A percentile compares a stretch with the other conserved stretches of the same genome.
These are phyloP conservation scores for Phanerodontia chrysosporium DNA, from an alignment of 768 basidiomycete species.

Conservation along the genomic window DNA sequence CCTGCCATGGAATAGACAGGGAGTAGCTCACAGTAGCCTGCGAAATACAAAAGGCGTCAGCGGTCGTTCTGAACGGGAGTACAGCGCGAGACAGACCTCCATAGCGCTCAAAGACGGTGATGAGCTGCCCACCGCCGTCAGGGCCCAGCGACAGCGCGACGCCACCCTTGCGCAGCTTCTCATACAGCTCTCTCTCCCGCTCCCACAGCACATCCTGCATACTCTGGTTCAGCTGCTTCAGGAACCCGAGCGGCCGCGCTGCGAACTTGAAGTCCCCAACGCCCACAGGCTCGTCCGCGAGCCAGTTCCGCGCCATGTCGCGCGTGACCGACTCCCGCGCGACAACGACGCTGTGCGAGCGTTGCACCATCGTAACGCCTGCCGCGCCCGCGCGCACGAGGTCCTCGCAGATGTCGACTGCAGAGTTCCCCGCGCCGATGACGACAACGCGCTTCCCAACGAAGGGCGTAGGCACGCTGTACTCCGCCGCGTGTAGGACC, in stretches of 20 bases:
- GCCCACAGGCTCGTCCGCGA: constrained; percentile 18
- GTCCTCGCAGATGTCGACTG: constrained; percentile 37
- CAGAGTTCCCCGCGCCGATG: constrained; percentile 37
- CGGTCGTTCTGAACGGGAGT: not conserved
- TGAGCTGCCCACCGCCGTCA: constrained; percentile 28
- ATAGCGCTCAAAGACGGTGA: constrained; percentile 26
- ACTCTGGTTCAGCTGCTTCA: constrained; percentile 16
- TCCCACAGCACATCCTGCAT: constrained; percentile 20
- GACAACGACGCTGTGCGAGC: constrained; percentile 34
- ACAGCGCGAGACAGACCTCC: constrained; percentile 26
- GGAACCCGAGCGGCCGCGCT: constrained; percentile 19
- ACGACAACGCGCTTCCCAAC: constrained; percentile 35
- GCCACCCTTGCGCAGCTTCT: constrained; percentile 32
- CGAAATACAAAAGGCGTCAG: not conserved
- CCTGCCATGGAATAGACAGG: too few species aligned
- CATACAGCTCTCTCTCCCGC: constrained; percentile 30
- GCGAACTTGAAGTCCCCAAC: constrained; percentile 22
- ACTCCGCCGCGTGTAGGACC: constrained; percentile 28
- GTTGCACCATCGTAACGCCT: constrained; percentile 39
- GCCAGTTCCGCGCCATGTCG: constrained; percentile 7
- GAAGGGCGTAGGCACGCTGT: constrained; percentile 24
- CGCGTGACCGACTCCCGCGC: constrained; percentile 4
- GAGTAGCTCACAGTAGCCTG: constrained; percentile 13
- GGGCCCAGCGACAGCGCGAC: constrained; percentile 30
- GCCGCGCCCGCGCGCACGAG: constrained; percentile 28